Base-by-base conservation (phyloP, 2,329 filamentous ascomycete genomes). In the Diaporthe caulivora region DNA sequence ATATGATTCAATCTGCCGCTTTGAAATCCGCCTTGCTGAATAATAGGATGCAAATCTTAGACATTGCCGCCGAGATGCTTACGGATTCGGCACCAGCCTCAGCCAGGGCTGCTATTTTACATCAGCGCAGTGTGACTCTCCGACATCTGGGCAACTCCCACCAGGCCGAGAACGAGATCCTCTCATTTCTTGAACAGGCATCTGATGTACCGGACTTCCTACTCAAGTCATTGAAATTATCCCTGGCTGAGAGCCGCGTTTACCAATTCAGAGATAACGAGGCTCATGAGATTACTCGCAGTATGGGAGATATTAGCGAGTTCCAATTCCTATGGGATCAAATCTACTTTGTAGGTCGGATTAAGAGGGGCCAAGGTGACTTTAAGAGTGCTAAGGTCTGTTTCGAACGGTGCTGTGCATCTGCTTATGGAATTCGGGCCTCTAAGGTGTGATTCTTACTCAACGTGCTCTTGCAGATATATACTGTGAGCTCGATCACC, bases 31-130 rank as follows among this genome's bases (percentile, higher is more conserved):
- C 18, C 54, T 31, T 31, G 54, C 54, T 57, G 18, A 57, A 57
- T 57, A 31, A 37, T n/a, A 57, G 54, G 54, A 57, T 57, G 31
- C 54, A 57, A 57, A 57, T 57, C 21, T 57, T 57, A 37, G 54
- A 57, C 54, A 57, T 37, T n/a, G 54, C 54, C 8, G 54, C 31
- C 8, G 54, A 57, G 54, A 37, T 57, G 31, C 31, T 57, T 15
- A 57, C 54, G 31, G 54, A 57, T 57, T 37, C 54, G 31, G 21
- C 54, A 57, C 31, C 54, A 40, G 2, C 54, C 54, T 24, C 31
- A 10, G 31, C 54, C 31, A 57, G 54, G 51, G 51, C 26, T 29
- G 31, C 51, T 13, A 54, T 54, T 54, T 13, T 54, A 18, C 51
- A 54, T 9, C 51, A 54, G 51, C 51, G 26, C 51, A 54, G 51